A percentile compares a stretch with the other conserved stretches of the same genome.
Evolutionary conservation across 495 filamentous ascomycete genomes (phyloP).

Genomic region (Penicillium dipodomyicola): DNA sequence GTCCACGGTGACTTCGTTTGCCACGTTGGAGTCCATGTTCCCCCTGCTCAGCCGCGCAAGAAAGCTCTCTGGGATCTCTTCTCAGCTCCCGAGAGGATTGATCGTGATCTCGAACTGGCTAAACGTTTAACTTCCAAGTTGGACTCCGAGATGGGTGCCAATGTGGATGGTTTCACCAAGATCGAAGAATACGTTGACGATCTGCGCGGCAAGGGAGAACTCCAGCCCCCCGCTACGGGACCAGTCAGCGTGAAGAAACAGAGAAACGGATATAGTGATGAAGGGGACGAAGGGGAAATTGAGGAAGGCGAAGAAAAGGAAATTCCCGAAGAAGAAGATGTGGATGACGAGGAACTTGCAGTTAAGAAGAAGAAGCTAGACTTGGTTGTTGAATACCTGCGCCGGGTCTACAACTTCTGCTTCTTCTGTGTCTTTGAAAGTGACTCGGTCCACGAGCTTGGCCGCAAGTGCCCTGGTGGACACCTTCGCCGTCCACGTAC

Average conservation of each 20-base stretch:
- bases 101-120: constrained; percentile 78
- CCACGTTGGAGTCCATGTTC: constrained; percentile 93
- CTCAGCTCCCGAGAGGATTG: constrained; percentile 82
- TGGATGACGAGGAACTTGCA: constrained; percentile 84
- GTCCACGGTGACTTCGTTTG: constrained; percentile 92
- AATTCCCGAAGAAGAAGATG: constrained; percentile 77
- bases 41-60: constrained; percentile 80
- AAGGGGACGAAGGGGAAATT: constrained; percentile 66
- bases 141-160: constrained; percentile 70
- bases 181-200: constrained; percentile 86
- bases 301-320: constrained; percentile 70
- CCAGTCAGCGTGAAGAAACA: constrained; percentile 57
- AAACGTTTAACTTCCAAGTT: constrained; percentile 72
- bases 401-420: constrained; percentile 96
- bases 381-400: constrained; percentile 91
- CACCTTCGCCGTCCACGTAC: constrained; percentile 88
- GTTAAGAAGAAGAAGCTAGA: constrained; percentile 96
- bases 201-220: constrained; percentile 65
- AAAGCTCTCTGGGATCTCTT: constrained; percentile 98
- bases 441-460: constrained; percentile 93
- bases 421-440: constrained; percentile 99
- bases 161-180: constrained; percentile 65
- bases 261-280: constrained; percentile 61
- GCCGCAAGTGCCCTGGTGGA: constrained; percentile 91
- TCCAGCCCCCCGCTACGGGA: constrained; percentile 65